These are phyloP conservation scores for Metschnikowia aberdeeniae DNA, from an alignment of 805 yeast species.

Conservation along the genomic window DNA sequence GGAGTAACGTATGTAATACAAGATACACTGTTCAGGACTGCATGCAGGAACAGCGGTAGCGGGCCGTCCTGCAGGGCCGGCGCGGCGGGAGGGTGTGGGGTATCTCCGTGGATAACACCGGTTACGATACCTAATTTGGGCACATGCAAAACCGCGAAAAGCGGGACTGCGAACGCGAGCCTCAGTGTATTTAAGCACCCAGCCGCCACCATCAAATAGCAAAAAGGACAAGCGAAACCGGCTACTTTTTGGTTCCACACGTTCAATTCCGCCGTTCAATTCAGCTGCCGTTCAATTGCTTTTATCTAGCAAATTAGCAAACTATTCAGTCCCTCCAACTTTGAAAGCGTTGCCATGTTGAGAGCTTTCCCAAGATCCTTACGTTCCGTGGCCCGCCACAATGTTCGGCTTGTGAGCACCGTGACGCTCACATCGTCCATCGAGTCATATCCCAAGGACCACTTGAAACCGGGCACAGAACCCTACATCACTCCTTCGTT, in stretches of 20 bases:
- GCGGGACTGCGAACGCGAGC: slow-evolving; percentile 17
- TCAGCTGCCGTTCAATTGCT: no score
- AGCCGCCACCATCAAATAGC: background rate
- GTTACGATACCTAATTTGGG: slow-evolving; percentile 1
- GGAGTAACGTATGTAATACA: background rate
- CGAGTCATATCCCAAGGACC: slow-evolving; percentile 39
- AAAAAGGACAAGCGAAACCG: background rate
- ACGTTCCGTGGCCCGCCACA: slow-evolving; percentile 5
- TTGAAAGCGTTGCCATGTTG: slow-evolving; percentile 8
- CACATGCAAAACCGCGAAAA: slow-evolving; percentile 8
- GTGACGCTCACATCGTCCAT: slow-evolving; percentile 28
- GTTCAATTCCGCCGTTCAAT: no score
- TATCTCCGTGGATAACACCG: slow-evolving; percentile 4
- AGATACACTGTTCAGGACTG: background rate
- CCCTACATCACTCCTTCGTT: slow-evolving; percentile 51
- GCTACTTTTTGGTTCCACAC: no score
- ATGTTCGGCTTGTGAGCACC: slow-evolving; percentile 10
- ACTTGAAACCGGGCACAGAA: slow-evolving; percentile 30
- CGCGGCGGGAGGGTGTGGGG: slow-evolving; percentile 2
- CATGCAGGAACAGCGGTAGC: no score
- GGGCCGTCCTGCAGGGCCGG: background rate
- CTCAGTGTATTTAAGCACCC: background rate
- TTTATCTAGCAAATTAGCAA: no score
- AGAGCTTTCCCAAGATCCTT: slow-evolving; percentile 10
- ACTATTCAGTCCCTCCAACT: no score